Conservation (phyloP, 2,329 filamentous ascomycete species). For the Fusarium begoniae region DNA sequence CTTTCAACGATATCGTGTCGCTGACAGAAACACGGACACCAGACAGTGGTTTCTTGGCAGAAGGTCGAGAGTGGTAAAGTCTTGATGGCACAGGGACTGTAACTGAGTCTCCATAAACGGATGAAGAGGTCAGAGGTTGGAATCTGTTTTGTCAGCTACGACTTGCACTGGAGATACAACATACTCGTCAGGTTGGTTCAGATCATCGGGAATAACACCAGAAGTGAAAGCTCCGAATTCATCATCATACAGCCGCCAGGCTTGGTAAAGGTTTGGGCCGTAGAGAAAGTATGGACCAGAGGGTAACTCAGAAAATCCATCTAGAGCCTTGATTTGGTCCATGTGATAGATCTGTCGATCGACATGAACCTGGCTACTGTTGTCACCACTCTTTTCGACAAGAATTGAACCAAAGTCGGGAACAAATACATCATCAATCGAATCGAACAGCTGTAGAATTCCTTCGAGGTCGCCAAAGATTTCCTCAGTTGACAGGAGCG, state of each 20-base stretch:
- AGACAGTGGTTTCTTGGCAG: slow-evolving; percentile 46
- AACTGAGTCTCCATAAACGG: slow-evolving; percentile 39
- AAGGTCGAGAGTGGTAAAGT: slow-evolving; percentile 46
- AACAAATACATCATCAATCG: slow-evolving; percentile 52
- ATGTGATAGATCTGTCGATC: slow-evolving; percentile 34
- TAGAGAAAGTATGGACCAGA: slow-evolving; percentile 55
- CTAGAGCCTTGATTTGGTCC: slow-evolving; percentile 21
- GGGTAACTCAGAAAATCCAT: slow-evolving; percentile 43
- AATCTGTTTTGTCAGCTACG: slow-evolving; percentile 41
- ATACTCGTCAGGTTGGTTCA: slow-evolving; percentile 41
- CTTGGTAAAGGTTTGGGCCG: slow-evolving; percentile 53
- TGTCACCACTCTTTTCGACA: slow-evolving; percentile 49
- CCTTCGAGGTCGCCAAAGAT: slow-evolving; percentile 50
- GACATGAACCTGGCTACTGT: neutral
- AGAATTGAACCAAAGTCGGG: slow-evolving; percentile 51
- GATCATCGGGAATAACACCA: slow-evolving; percentile 50
- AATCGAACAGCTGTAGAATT: slow-evolving; percentile 46
- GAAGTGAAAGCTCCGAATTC: slow-evolving; percentile 48
- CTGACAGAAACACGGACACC: slow-evolving; percentile 50
- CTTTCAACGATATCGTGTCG: slow-evolving; percentile 51
- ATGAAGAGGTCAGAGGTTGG: slow-evolving; percentile 42
- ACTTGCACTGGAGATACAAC: neutral
- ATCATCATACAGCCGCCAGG: slow-evolving; percentile 54
- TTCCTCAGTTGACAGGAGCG: slow-evolving; percentile 51
- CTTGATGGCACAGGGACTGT: slow-evolving; percentile 51